Conservation (phyloP, 2,329 filamentous ascomycete species). For the Diaporthe humulicola region DNA sequence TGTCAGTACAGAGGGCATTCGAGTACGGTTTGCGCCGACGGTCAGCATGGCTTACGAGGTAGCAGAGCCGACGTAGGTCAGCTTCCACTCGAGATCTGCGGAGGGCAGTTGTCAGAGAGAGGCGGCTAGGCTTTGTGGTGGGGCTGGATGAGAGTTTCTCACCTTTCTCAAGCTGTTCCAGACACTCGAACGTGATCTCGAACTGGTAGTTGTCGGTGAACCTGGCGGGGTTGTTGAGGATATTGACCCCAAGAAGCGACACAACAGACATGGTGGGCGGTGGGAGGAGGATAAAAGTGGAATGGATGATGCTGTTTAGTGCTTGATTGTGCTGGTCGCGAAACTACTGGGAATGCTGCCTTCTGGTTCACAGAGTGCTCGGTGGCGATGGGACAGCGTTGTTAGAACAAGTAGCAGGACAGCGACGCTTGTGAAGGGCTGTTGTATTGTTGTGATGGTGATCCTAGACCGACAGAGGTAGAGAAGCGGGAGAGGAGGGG, state of each 20-base stretch:
- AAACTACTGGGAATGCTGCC: neutral
- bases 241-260: constrained; percentile 93
- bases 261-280: constrained; percentile 85
- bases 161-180: constrained; percentile 96
- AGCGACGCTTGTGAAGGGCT: neutral
- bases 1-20: constrained; percentile 32
- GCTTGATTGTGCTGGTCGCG: neutral
- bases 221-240: constrained; percentile 95
- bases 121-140: neutral
- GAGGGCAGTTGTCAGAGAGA: neutral
- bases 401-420: neutral
- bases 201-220: constrained; percentile 96
- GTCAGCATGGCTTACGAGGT: constrained; percentile 79
- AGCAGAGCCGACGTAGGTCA: constrained; percentile 98
- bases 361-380: neutral
- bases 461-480: neutral
- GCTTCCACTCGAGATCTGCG: constrained; percentile 97
- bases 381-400: neutral
- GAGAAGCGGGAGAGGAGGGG: neutral
- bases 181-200: constrained; percentile 98
- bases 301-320: neutral
- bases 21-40: constrained; percentile 26
- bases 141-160: constrained; percentile 42
- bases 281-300: neutral
- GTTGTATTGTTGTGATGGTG: constrained; percentile 2